These are phyloP conservation scores for Acanthamoeba healyi DNA, from an alignment of 208 protist genomes.

Conservation along the genomic window DNA sequence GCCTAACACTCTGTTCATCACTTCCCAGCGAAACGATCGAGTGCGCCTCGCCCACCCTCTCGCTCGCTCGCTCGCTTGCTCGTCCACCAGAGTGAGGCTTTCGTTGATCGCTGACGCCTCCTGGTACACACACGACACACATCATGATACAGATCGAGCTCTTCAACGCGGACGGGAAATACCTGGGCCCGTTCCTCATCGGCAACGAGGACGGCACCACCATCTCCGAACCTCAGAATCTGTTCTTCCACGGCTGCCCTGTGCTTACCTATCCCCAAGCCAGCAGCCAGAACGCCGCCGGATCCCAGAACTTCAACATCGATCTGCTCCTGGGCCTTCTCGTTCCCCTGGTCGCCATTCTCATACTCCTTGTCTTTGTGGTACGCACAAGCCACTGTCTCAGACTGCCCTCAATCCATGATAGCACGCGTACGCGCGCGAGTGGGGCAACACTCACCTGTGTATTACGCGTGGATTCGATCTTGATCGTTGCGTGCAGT, in stretches of 20 bases:
- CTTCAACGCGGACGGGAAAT: background rate
- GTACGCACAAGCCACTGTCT: background rate
- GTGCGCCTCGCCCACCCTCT: background rate
- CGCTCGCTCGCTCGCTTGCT: background rate
- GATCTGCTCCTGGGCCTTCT: slow-evolving; percentile 6
- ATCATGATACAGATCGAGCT: slow-evolving; percentile 12
- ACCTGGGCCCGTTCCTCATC: background rate
- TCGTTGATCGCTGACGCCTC: background rate
- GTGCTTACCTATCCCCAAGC: background rate
- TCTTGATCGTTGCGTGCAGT: too few species aligned
- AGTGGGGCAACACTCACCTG: too few species aligned
- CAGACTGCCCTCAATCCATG: too few species aligned
- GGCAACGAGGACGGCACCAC: slow-evolving; percentile 10
- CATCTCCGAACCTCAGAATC: slow-evolving; percentile 22
- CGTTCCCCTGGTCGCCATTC: background rate
- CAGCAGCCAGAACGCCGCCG: background rate
- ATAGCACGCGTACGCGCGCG: too few species aligned
- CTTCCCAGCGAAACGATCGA: slow-evolving; percentile 21
- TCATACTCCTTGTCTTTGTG: background rate
- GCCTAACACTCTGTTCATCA: background rate
- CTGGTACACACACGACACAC: too few species aligned
- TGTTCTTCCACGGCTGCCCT: slow-evolving; percentile 27
- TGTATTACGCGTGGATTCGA: too few species aligned
- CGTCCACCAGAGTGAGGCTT: too few species aligned
- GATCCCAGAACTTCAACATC: background rate